Evolutionary conservation across 345 rosid genomes (phyloP).

Genomic region (Gossypium arboreum): DNA sequence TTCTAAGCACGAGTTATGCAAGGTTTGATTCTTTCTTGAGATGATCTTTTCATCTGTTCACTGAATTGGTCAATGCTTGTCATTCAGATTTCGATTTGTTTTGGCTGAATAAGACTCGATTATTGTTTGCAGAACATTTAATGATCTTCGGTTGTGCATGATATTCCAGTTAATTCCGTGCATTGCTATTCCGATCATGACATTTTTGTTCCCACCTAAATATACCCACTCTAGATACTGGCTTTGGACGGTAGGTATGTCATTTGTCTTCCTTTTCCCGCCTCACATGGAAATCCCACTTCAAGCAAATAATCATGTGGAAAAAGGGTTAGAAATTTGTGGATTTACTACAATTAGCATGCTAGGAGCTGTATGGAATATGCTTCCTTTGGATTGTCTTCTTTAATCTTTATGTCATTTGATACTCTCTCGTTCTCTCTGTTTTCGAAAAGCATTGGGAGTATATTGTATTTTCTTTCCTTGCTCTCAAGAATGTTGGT

Average conservation of each 20-base stretch:
- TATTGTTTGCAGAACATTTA: constrained; percentile 88
- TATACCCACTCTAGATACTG: constrained; percentile 76
- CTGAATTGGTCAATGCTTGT: not conserved
- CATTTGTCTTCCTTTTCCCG: not conserved
- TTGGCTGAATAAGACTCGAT: constrained; percentile 29
- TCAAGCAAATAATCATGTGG: not conserved
- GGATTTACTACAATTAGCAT: not conserved
- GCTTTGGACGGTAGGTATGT: constrained; percentile 70
- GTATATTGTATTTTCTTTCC: not conserved
- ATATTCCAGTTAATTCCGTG: constrained; percentile 81
- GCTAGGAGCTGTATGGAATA: not conserved
- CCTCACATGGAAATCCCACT: not conserved
- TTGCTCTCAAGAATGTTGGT: not conserved
- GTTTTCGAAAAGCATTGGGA: not conserved
- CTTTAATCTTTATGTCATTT: not conserved
- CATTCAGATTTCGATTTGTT: constrained; percentile 8
- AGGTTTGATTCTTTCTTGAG: constrained; percentile 42
- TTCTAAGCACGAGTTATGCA: constrained; percentile 55
- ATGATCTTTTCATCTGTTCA: not conserved
- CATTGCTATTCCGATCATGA: constrained; percentile 56
- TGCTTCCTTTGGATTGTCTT: not conserved
- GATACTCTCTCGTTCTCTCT: not conserved
- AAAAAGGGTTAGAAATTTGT: not conserved
- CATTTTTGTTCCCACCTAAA: constrained; percentile 57
- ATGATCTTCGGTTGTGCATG: constrained; percentile 86